Base-by-base conservation (phyloP, 164 flowering plant genomes). In the Tetrastigma voinierianum region DNA sequence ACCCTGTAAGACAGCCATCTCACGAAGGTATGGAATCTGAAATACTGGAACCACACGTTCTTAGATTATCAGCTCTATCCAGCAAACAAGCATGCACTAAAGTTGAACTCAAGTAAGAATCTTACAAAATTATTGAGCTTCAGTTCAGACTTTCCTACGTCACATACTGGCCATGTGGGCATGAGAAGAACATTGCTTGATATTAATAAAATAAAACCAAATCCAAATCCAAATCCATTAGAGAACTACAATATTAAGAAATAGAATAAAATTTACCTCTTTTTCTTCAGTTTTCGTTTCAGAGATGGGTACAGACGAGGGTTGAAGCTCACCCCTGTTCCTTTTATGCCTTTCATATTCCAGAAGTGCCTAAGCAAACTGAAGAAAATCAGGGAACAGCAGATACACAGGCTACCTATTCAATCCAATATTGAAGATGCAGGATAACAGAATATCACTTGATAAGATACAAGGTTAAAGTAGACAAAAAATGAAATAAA, bases 291-390 rank as follows among this genome's bases (percentile, higher is more conserved):
- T 74, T 55, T 72, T 8, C 44, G 87, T 68, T 70, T 76, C 87
- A 13, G 78, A 20, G 20, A 73, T 59, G 46, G 87, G 46, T 66
- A 83, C 65, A 69, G 44, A 69, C 55, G 82, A 73, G 23, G 76
- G 65, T 19, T 57, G 71, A 49, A 87, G 87, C 74, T 87, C 89
- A 45, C 88, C 90, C 51, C 68, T 75, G 67, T 69, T 75, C 65
- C 72, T 74, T 77, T 84, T 84, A 76, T 88, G 84, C 75, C 81
- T 84, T 74, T 92, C 96, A 79, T 87, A 87, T 66, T 88, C 96
- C 65, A 91, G 76, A 49, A 91, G 93, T 52, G 97, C 89, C 96
- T 91, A 77, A 56, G 64, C 23, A 49, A 43, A 53, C 46, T 56
- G 18, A 47, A 40, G 18, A 67, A 67, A 23, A 32, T 18, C 40